A percentile compares a stretch with the other conserved stretches of the same genome.
phyloP scores from a whole-genome alignment of 179 eudicot species.

The Silene coronaria region DNA sequence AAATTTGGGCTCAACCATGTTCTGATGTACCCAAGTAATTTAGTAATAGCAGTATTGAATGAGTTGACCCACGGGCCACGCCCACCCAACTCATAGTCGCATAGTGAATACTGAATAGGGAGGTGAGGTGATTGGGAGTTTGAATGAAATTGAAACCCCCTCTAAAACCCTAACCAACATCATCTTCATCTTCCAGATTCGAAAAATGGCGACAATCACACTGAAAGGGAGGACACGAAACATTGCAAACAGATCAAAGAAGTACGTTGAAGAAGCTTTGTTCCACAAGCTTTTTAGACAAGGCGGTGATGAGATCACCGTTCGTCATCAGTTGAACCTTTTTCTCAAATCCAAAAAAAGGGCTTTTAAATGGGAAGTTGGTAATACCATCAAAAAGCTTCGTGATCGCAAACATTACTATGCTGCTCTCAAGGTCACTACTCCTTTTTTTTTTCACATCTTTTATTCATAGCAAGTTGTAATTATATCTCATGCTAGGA shows the following conservation, averaged over 20 bases:
- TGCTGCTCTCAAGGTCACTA: constrained; percentile 76
- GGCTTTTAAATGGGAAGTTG: constrained; percentile 94
- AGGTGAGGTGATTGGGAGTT: no score
- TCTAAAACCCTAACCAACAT: constrained; percentile 16
- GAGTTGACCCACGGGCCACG: no score
- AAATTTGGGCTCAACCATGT: no score
- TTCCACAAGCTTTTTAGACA: constrained; percentile 57
- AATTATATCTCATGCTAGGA: no score
- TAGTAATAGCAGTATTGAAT: no score
- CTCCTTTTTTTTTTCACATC: neutral
- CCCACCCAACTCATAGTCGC: no score
- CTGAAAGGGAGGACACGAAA: constrained; percentile 42
- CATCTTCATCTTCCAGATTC: neutral
- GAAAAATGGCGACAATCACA: constrained; percentile 31
- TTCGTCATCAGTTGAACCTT: constrained; percentile 54
- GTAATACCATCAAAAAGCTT: constrained; percentile 63
- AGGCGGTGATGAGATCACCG: constrained; percentile 59
- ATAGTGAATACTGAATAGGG: no score
- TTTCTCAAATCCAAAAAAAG: constrained; percentile 54
- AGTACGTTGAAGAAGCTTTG: constrained; percentile 71
- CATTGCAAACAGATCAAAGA: constrained; percentile 61
- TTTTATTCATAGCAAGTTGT: no score
- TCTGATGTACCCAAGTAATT: no score
- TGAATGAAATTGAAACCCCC: constrained; percentile 19
- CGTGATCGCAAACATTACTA: constrained; percentile 64